These are phyloP conservation scores for Mycosarcoma maydis DNA, from an alignment of 1,284 basidiomycete species.

Conservation along the genomic window DNA sequence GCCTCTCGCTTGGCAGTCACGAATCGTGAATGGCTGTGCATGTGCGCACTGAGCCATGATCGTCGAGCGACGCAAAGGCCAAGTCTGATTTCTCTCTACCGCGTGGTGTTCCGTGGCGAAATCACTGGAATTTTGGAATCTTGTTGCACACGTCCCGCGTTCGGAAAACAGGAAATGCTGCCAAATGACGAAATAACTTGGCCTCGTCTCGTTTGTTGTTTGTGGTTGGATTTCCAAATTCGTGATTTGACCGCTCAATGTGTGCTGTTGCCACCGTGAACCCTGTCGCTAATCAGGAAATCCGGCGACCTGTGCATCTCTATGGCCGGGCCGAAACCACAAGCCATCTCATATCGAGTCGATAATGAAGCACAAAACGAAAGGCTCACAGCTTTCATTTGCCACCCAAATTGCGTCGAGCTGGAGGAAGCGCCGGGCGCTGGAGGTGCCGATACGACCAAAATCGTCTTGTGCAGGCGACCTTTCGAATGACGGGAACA, in stretches of 20 bases:
- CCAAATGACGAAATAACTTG: constrained; percentile 19
- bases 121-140: no score
- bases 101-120: no score
- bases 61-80: not conserved
- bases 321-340: constrained; percentile 15
- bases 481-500: not conserved
- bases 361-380: no score
- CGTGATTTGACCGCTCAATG: no score
- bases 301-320: constrained; percentile 9
- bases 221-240: not conserved
- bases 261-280: constrained; percentile 1
- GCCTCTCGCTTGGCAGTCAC: not conserved
- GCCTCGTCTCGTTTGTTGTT: not conserved
- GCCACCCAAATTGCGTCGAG: not conserved
- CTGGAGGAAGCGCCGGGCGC: no score
- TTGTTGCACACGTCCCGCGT: no score
- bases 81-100: no score
- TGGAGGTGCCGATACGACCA: no score
- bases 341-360: no score
- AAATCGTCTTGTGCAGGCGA: no score
- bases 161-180: no score
- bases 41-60: not conserved
- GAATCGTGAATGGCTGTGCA: constrained; percentile 9
- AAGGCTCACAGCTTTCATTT: no score
- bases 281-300: constrained; percentile 11